Base-by-base conservation (phyloP, 2,329 filamentous ascomycete species). In the Aureobasidium sp. region DNA sequence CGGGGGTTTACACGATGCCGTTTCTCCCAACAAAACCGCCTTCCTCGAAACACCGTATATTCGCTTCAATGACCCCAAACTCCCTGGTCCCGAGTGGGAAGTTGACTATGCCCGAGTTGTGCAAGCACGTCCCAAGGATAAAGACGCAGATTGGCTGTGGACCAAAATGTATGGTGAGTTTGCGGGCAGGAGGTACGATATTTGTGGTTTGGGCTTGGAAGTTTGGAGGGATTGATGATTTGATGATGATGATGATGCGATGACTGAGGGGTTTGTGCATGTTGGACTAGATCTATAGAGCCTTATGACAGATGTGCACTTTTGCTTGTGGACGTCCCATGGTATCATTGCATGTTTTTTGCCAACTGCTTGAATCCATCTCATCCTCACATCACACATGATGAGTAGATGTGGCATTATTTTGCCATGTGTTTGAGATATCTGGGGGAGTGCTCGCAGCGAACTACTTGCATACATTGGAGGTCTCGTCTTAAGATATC, bases 121-220 rank as follows among this genome's bases (percentile, higher is more conserved):
- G 12, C 71, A 68, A 37, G 71, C 78, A 31, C 69, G 77, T 56
- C 79, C 79, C n/a, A 68, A 71, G 65, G 76, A 78, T 59, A 74
- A 74, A 49, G 74, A 79, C 62, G 77, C 78, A 9, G 73, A 78
- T 62, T 76, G 75, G 69, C 73, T 75, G 31, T 82, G 80, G 79
- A 78, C 78, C 65, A 75, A 71, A 58, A 68, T 81, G 62, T 82
- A 82, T 65, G 77, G 78, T 41, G 68, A 71, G 37, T 82, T 80
- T 68, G 76, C 78, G 51, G 76, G 79, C 65, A 74, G 73, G 66
- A 73, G 80, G 61, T 79, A 79, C 75, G 79, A 81, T 62, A 75
- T 81, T 55, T 82, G 80, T 68, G 80, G 79, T 55, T 70, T 82
- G 64, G 80, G 81, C 65, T 69, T 82, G 65, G 79, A 81, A 70